phyloP scores from a whole-genome alignment of 2,329 filamentous ascomycete genomes.

The Emmonsia crescens region DNA sequence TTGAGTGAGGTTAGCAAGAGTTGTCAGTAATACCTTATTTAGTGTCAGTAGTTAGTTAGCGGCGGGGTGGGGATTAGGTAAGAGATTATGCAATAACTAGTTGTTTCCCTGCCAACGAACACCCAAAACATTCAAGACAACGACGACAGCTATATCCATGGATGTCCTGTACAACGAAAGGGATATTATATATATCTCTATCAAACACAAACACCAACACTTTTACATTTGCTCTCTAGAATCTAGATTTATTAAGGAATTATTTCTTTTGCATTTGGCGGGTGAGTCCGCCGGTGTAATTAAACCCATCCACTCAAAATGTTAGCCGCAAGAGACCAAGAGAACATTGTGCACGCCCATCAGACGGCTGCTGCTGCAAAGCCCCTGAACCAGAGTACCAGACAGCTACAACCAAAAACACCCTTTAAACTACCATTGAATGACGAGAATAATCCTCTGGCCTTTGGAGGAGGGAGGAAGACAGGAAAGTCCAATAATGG shows the following conservation, averaged over 20 bases:
- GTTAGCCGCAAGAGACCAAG: slow-evolving; percentile 74
- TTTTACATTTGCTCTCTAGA: not conserved
- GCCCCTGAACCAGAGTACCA: slow-evolving; percentile 54
- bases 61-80: not conserved
- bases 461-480: slow-evolving; percentile 49
- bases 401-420: slow-evolving; percentile 61
- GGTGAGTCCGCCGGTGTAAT: not conserved
- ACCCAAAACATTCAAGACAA: not conserved
- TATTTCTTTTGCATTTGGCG: not conserved
- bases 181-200: too few relatives aligned
- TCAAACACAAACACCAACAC: not conserved
- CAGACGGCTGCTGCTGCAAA: slow-evolving; percentile 62
- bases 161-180: too few relatives aligned
- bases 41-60: not conserved
- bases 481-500: slow-evolving; percentile 41
- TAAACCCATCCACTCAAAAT: slow-evolving; percentile 37
- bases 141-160: too few relatives aligned
- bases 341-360: slow-evolving; percentile 70
- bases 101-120: not conserved
- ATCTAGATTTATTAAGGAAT: not conserved
- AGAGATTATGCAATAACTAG: not conserved
- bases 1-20: not conserved
- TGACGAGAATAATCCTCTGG: slow-evolving; percentile 67
- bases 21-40: too few relatives aligned
- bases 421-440: slow-evolving; percentile 67